Base-by-base conservation (phyloP, 73 alveolate genomes). In the Paramecium octaurelia region DNA sequence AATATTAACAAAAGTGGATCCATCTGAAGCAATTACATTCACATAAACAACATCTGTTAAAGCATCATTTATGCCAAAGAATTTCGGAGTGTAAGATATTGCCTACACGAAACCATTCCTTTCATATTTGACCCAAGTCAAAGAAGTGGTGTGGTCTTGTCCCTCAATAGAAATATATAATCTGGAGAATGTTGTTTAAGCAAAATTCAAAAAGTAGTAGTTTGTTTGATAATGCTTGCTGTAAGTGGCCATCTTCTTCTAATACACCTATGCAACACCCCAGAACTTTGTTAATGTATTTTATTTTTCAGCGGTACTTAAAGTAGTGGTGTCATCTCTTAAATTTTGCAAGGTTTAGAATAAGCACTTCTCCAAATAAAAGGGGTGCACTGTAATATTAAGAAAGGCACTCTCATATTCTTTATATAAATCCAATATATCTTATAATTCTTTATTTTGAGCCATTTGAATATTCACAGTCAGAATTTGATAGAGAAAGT, bases 121-220 rank as follows among this genome's bases (percentile, higher is more conserved):
- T 23, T 21, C 10, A 35, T 80, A 80, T 23, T 48, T 46, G 16
- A 23, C 27, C 91, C 91, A 80, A 43, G 75, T 23, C 20, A 80
- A 31, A 8, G 91, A 24, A 0, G 57, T 44, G 5, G 91, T 80
- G 24, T 80, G 91, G 8, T 31, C 46, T 24, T 80, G 27, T 23
- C 76, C 91, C 8, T 80, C 57, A 12, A 80, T 23, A 0, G 91
- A 23, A 20, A 80, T 21, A 44, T 6, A 44, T 5, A 80, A 35
- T 48, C 76, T 80, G 2, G 76, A 44, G 16, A 80, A 44, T 8
- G 91, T 42, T 6, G 91, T 80, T 24, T 80, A 80, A 43, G 76
- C 91, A 80, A 80, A 80, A 46, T 48, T 80, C 14, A 80, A 34
- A 44, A 80, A 44, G 34, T 44, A 80, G 8, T 80, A 80, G 34